Conservation (phyloP, 2,329 filamentous ascomycete species). For the Fusarium sarcochroum region DNA sequence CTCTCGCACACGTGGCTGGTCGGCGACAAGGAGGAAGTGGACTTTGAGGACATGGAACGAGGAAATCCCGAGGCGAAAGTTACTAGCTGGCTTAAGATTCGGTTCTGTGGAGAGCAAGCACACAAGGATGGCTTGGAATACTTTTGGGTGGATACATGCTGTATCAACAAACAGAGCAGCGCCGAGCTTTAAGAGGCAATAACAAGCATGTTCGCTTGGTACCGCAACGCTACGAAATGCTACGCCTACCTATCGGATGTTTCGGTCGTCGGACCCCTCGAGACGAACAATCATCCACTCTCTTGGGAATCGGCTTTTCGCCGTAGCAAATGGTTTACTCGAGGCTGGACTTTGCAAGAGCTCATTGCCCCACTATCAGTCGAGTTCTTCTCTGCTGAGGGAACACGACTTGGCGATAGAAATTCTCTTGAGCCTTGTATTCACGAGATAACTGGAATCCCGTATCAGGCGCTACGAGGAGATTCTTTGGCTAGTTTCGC, state of each 20-base stretch:
- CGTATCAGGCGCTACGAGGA: not conserved
- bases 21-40: constrained; percentile 11
- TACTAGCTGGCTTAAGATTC: constrained; percentile 20
- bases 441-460: constrained; percentile 1
- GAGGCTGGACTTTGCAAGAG: constrained; percentile 25
- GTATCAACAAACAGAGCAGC: constrained; percentile 35
- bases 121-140: constrained; percentile 24
- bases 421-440: not conserved
- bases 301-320: constrained; percentile 6
- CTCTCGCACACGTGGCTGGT: constrained; percentile 28
- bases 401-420: constrained; percentile 10
- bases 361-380: constrained; percentile 26
- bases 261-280: not conserved
- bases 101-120: constrained; percentile 14
- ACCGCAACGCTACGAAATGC: constrained; percentile 21
- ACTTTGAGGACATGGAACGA: constrained; percentile 5
- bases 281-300: not conserved
- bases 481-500: not conserved
- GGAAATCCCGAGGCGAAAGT: not conserved
- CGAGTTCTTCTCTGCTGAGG: constrained; percentile 18
- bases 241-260: constrained; percentile 38
- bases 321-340: constrained; percentile 17
- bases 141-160: constrained; percentile 36
- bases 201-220: constrained; percentile 39
- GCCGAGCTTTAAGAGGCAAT: constrained; percentile 35